phyloP scores from a whole-genome alignment of 768 basidiomycete genomes.

The Melanogaster broomeanus region DNA sequence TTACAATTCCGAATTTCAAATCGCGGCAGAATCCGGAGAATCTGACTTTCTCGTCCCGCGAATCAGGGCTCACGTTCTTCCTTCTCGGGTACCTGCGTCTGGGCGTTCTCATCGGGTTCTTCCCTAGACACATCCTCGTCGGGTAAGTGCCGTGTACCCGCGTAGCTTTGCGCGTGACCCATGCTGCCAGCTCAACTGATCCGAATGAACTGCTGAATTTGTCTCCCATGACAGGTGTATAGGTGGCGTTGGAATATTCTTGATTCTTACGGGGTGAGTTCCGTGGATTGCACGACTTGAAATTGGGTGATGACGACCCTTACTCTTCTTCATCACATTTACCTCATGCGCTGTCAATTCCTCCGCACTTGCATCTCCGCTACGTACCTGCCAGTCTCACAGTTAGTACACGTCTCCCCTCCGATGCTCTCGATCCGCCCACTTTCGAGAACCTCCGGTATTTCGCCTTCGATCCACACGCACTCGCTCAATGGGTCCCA shows the following conservation, averaged over 20 bases:
- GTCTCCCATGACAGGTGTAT: slow-evolving; percentile 56
- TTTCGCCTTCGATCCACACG: slow-evolving; percentile 65
- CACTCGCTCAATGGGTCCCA: slow-evolving; percentile 75
- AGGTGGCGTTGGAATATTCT: slow-evolving; percentile 93
- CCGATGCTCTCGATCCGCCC: slow-evolving; percentile 68
- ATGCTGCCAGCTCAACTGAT: neutral
- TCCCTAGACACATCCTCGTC: slow-evolving; percentile 95
- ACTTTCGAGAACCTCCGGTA: slow-evolving; percentile 63
- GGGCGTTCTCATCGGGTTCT: slow-evolving; percentile 89
- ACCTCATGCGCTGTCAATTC: neutral
- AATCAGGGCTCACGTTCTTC: slow-evolving; percentile 65
- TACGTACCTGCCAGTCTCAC: slow-evolving; percentile 55
- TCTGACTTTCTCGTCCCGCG: slow-evolving; percentile 9
- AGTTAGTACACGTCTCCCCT: slow-evolving; percentile 80
- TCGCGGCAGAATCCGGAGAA: neutral
- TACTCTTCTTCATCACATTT: neutral
- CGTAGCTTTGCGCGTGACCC: neutral
- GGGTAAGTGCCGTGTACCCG: slow-evolving; percentile 52
- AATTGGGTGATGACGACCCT: neutral
- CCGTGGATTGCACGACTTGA: neutral
- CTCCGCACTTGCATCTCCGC: neutral
- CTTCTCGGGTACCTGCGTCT: slow-evolving; percentile 82
- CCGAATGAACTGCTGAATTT: neutral
- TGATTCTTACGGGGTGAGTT: slow-evolving; percentile 82
- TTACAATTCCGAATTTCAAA: slow-evolving; percentile 16